Evolutionary conservation across 2,329 filamentous ascomycete species (phyloP), one percentile per base, ranked within the genome.

Genomic region (Colletotrichum sp.): DNA sequence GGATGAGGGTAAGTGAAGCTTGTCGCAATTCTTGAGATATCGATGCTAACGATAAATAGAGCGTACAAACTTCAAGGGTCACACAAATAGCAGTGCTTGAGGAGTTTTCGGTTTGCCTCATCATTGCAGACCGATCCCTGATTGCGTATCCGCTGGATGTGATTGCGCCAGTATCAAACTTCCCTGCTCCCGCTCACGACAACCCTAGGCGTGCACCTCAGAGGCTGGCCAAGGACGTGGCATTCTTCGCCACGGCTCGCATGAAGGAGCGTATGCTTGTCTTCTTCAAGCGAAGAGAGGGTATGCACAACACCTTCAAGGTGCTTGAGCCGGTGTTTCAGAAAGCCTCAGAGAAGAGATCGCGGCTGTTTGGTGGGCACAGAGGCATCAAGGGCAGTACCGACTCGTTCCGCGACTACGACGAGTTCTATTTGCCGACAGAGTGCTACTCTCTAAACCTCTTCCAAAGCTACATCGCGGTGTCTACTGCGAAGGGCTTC

Each of bases 231-330:
- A 95, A 97, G 82, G 97, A 99, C 82, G 96, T 99, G 24, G 95
- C 96, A 16, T 99, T 99, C 89, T 99, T 99, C 84, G 95, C 96
- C 18, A 97, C 96, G 2, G 97, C 96, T 12, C 93, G 95, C 76
- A 98, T 99, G 96, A 99, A 99, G 88, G 97, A 99, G 77, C 92
- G 97, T 9, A 96, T 94, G 79, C 88, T 99, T 9, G 93, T 99
- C 32, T 96, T 99, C 84, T 99, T 99, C 90, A 99, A 99, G 87
- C 98, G 98, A 83, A 95, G 95, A 77, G 97, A 99, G 83, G 94
- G 94, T 32, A 90, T 98, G 77, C 95, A 96, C 80, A 98, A 95
- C 28, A 98, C 95, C 0, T 99, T 99, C 90, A 99, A 96, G 87
- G 96, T 99, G 15, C 92, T 99, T 10, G 97, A 99, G 83, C 97